Evolutionary conservation across 345 rosid genomes (phyloP), one percentile per base, ranked within the genome.

Genomic region (Syzygium grande): DNA sequence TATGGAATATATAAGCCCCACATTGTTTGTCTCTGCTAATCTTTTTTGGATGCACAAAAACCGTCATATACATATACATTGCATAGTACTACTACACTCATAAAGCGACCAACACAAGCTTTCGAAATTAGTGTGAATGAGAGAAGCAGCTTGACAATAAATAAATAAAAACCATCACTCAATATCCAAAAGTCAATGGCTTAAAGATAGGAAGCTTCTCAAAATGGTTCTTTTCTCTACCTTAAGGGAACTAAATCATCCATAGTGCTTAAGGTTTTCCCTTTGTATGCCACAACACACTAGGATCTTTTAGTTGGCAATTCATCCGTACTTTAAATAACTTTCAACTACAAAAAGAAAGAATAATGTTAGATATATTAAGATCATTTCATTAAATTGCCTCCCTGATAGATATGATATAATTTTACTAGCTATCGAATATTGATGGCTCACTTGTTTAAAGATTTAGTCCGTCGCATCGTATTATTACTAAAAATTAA

Each of bases 381-480:
- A 68, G 46, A 1, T 68, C 7, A 1, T 34, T 73, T 10, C 19
- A 34, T 73, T 73, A 38, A 34, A 73, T 73, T 34, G 25, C 46
- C 38, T 34, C 49, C 79, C 25, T 11, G 38, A 34, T 41, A 3
- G 3, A 34, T 4, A 17, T 4, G 46, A 73, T 17, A 1, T 4
- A 19, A 73, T 34, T 73, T 68, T 41, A 61, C 14, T 9, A 19
- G 3, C 38, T 38, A 38, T 23, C 41, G 11, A 38, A 34, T 7
- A 73, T 9, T 17, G 25, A 19, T 10, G 27, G 3, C 25, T 38
- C 25, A 1, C 8, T 38, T 19, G 2, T 73, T 73, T 5, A 38
- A 19, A 73, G 13, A 73, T 73, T 10, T 1, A 0, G 2, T 73
- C 0, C 21, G 1, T 19, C 7, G 0, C 22, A 10, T 73, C 1